phyloP scores from a whole-genome alignment of 805 yeast species.

The Blastobotrys americana region DNA sequence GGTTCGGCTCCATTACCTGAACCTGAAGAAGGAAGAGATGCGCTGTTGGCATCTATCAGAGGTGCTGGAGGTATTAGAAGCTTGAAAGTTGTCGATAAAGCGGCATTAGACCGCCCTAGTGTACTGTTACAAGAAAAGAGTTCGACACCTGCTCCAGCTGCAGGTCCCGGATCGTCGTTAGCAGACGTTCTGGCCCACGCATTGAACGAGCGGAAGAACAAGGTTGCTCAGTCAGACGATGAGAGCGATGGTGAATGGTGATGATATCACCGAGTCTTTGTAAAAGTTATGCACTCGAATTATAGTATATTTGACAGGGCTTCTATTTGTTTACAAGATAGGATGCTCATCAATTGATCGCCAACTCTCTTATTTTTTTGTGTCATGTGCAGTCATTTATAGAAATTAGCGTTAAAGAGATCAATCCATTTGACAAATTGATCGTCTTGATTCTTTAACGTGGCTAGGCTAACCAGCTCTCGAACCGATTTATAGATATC shows the following conservation, averaged over 20 bases:
- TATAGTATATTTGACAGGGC: background rate
- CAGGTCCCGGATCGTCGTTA: constrained; percentile 50
- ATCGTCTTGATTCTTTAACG: background rate
- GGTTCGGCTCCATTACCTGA: constrained; percentile 33
- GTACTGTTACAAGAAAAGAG: constrained; percentile 64
- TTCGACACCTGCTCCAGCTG: constrained; percentile 37
- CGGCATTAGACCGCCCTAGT: constrained; percentile 74
- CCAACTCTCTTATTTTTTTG: background rate
- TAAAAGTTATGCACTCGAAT: background rate
- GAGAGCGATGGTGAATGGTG: constrained; percentile 74
- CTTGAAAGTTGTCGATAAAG: constrained; percentile 71
- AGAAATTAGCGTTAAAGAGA: constrained; percentile 4
- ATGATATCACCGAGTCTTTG: background rate
- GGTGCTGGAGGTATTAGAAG: constrained; percentile 66
- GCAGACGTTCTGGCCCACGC: constrained; percentile 91
- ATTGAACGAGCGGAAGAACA: constrained; percentile 68
- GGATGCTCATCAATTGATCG: background rate
- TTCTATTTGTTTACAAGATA: background rate
- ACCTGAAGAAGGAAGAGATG: constrained; percentile 63
- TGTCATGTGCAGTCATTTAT: background rate
- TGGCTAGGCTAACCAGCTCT: background rate
- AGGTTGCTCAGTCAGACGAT: constrained; percentile 74
- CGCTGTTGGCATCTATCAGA: constrained; percentile 78
- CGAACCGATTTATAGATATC: constrained; percentile 6
- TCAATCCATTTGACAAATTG: constrained; percentile 7